These are phyloP conservation scores for Amanita inopinata DNA, from an alignment of 768 basidiomycete genomes.

Conservation along the genomic window DNA sequence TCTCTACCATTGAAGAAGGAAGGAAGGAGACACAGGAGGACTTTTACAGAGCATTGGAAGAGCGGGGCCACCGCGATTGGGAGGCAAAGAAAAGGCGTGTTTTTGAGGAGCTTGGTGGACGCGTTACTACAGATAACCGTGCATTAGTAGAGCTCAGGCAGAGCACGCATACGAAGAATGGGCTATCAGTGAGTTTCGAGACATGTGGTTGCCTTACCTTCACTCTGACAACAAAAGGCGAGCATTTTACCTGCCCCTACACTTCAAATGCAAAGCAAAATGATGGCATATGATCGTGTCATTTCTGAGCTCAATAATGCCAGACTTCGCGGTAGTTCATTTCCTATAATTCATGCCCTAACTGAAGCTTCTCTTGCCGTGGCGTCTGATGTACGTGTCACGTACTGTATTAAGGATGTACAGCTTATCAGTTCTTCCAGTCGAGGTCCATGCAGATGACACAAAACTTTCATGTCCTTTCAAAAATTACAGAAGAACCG, in stretches of 20 bases:
- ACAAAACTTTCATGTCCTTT: constrained; percentile 63
- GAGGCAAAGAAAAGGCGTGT: constrained; percentile 84
- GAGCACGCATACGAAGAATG: constrained; percentile 47
- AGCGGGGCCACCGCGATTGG: constrained; percentile 73
- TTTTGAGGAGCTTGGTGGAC: constrained; percentile 81
- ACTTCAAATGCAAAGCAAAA: constrained; percentile 82
- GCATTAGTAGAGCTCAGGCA: constrained; percentile 53
- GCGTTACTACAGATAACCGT: constrained; percentile 44
- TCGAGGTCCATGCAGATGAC: constrained; percentile 48
- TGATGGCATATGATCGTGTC: constrained; percentile 92
- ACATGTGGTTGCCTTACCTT: not conserved
- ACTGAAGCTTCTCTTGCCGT: constrained; percentile 57
- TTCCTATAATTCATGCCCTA: constrained; percentile 65
- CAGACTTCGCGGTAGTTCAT: constrained; percentile 61
- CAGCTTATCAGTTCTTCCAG: constrained; percentile 18
- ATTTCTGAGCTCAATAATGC: constrained; percentile 70
- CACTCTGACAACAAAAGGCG: constrained; percentile 15
- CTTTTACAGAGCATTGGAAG: constrained; percentile 75
- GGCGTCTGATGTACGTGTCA: constrained; percentile 43
- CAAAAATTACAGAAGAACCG: constrained; percentile 71
- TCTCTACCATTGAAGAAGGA: constrained; percentile 88
- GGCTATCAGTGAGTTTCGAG: constrained; percentile 35
- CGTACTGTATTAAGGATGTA: not conserved
- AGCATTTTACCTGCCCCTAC: constrained; percentile 44
- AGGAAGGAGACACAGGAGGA: constrained; percentile 76